Percentiles rank a stretch among this genome's conserved stretches.
Evolutionary conservation across 257 asterid genomes (phyloP).

Genomic region (Fraxinus pennsylvanica): DNA sequence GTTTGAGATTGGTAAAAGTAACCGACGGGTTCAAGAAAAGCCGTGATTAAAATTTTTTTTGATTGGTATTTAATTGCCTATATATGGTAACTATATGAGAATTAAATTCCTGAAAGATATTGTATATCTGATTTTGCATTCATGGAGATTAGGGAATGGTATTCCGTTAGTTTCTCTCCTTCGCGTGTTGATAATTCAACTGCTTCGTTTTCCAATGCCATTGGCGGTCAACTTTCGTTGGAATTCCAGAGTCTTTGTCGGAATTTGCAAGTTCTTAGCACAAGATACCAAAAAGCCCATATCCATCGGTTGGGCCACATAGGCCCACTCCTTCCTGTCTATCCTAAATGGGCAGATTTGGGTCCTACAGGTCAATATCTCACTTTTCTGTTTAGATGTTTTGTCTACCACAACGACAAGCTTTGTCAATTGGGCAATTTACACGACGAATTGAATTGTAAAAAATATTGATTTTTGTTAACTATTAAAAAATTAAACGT

Average conservation of each 20-base stretch:
- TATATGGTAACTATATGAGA: neutral
- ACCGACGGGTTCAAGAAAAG: conserved; percentile 37
- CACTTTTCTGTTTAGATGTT: too few relatives aligned
- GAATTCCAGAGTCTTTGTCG: neutral
- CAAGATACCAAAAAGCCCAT: too few relatives aligned
- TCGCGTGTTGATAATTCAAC: conserved; percentile 6
- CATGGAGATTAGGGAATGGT: conserved; percentile 18
- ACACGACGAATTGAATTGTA: too few relatives aligned
- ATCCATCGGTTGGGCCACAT: too few relatives aligned
- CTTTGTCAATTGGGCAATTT: too few relatives aligned
- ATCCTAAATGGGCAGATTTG: too few relatives aligned
- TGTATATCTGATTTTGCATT: neutral
- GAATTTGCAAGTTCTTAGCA: neutral
- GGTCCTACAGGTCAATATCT: too few relatives aligned
- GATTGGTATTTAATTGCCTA: conserved; percentile 5
- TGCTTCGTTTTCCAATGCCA: too few relatives aligned
- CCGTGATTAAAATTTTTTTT: conserved; percentile 54
- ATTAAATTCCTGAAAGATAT: neutral
- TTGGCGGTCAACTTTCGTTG: neutral
- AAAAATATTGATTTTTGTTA: too few relatives aligned
- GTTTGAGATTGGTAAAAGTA: conserved; percentile 20
- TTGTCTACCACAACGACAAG: too few relatives aligned
- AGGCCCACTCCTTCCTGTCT: too few relatives aligned
- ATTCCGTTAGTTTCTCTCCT: conserved; percentile 35
- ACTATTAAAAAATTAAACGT: too few relatives aligned